These are phyloP conservation scores for Pecoramyces ruminantium DNA, from an alignment of 192 early-diverging fungal genomes.

Conservation along the genomic window DNA sequence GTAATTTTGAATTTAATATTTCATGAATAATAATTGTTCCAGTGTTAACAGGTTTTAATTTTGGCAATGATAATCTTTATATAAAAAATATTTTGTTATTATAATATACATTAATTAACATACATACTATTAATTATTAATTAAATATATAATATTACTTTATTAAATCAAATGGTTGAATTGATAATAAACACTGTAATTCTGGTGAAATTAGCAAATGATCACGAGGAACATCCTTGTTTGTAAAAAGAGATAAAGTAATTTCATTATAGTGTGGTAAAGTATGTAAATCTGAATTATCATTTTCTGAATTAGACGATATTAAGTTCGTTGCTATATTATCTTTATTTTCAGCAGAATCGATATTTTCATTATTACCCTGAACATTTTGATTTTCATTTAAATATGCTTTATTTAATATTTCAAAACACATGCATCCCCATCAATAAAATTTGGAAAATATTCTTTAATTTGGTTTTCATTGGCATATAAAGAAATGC, in stretches of 20 bases:
- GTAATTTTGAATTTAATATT: background rate
- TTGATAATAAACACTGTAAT: background rate
- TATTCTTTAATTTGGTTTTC: background rate
- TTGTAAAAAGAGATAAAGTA: background rate
- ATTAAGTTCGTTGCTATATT: background rate
- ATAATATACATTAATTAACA: too few species aligned
- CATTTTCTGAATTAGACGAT: background rate
- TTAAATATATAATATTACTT: background rate
- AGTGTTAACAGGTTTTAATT: background rate
- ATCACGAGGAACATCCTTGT: background rate
- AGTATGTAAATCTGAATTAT: background rate
- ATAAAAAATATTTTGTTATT: too few species aligned
- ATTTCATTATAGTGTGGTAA: background rate
- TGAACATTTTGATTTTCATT: background rate
- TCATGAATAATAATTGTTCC: background rate
- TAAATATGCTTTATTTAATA: background rate
- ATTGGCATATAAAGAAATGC: background rate
- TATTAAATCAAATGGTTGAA: background rate
- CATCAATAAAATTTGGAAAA: background rate
- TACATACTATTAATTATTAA: too few species aligned
- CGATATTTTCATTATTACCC: background rate
- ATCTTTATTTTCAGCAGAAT: background rate
- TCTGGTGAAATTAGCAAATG: background rate
- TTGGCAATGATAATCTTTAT: background rate
- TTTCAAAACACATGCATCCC: background rate